Base-by-base conservation (phyloP, 2,329 filamentous ascomycete genomes). In the Ophiostoma himal-ulmi region DNA sequence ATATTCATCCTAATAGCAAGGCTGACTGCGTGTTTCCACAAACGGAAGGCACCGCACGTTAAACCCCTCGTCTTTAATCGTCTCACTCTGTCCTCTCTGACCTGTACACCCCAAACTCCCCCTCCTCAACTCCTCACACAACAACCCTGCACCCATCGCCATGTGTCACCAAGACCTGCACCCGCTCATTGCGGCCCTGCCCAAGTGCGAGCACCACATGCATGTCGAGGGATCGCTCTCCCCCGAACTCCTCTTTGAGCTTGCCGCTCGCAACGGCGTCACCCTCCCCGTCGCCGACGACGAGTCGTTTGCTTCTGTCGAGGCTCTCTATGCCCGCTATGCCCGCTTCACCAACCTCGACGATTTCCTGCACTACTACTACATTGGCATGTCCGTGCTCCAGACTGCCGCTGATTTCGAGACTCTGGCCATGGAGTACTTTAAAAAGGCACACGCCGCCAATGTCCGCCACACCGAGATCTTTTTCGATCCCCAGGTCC, bases 201-300 rank as follows among this genome's bases (percentile, higher is more conserved):
- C 91, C 73, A 94, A 94, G 82, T 91, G 89, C 80, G 91, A 94
- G 78, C 91, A 93, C 77, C 91, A 94, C 79, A 85, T 94, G 69
- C 91, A 94, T 77, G 83, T 94, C 44, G 91, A 94, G 79, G 91
- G 91, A 70, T 89, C 89, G 14, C 83, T 94, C 52, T 88, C 88
- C 57, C 90, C 91, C 1, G 80, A 83, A 70, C 82, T 93, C 54
- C 86, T 93, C 73, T 94, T 93, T 81, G 76, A 82, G 39, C 86
- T 94, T 5, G 89, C 91, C 6, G 77, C 80, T 48, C 86, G 86
- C 76, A 93, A 94, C 82, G 81, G 81, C 70, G 85, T 93, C 75
- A 54, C 81, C 2, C 83, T 94, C 3, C 88, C 88, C 4, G 37
- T 60, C 30, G 76, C 77, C 44, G 80, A 82, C 48, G 88, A 93